Evolutionary conservation across 2,329 filamentous ascomycete species (phyloP), one percentile per base, ranked within the genome.

Genomic region (Neofusicoccum cordaticola): DNA sequence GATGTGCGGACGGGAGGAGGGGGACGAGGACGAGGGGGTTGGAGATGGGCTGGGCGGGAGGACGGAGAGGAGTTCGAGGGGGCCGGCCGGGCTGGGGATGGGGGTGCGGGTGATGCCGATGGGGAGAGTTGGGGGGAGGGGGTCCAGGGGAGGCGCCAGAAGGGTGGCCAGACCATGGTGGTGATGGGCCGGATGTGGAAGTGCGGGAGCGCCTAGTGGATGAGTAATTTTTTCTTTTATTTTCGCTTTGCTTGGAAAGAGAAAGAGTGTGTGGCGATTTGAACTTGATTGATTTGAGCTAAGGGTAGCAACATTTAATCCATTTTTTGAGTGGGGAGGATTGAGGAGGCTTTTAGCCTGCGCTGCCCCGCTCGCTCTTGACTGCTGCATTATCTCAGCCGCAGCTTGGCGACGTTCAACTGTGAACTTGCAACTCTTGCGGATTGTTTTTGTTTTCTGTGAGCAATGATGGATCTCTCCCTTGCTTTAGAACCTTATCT

Each of bases 41-140:
- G 17, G 3, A 6, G n/a, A 17, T n/a, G 34, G 13, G 17, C 4
- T 19, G n/a, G 51, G 13, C 8, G 27, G n/a, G n/a, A 41, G 7
- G n/a, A 79, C 79, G 64, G 75, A 77, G 34, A 19, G 78, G 2
- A 86, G 69, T 69, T 86, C 83, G n/a, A 86, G 73, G 2, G 75
- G 72, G 1, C 83, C 83, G 2, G 73, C 73, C 2, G 78, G 70
- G 70, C 0, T 84, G 17, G 73, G 66, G 60, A 85, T 72, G 71
- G 78, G 83, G 50, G 73, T 74, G 9, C 82, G 78, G 63, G 77
- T 75, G 52, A 85, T 76, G 5, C 77, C 77, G 0, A 71, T 19
- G 0, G 82, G 83, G 1, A 81, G 69, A 71, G 47, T 72, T 72
- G 45, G 71, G 69, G 0, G 72, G 44, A 71, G 3, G 68, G 39